Base-by-base conservation (phyloP, 495 filamentous ascomycete species). In the Hypoxylon fuscum region DNA sequence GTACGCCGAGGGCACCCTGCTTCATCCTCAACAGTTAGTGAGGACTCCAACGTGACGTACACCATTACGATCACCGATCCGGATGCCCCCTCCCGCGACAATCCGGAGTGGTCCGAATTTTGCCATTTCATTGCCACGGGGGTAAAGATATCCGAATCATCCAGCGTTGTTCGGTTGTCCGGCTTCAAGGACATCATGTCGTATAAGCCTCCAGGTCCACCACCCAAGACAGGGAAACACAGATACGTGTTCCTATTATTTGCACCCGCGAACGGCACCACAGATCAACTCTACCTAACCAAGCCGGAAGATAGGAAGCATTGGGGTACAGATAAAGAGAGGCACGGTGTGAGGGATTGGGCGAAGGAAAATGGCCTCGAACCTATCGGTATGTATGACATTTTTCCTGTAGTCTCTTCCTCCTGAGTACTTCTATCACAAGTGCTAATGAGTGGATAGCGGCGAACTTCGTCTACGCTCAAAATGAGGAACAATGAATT, bases 81-180 rank as follows among this genome's bases (percentile, higher is more conserved):
- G 0, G 88, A 91, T 68, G 88, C 88, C 0, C 87, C 88, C 0
- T 87, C 84, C 0, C 81, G 83, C 23, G 76, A 85, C 17, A 70
- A 89, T 62, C 87, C 87, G 12, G 78, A 87, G 66, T 89, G 83
- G 83, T 80, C 79, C n/a, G 85, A 91, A 69, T 83, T 88, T 71
- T 91, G 88, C 69, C 88, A 90, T 69, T 90, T 87, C 88, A 83
- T 91, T 68, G 77, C 78, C 3, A 80, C 82, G 2, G 78, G 66
- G 0, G 34, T 64, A 12, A 22, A 62, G 18, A 11, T 59, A 21
- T 62, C 57, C 5, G 63, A 47, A 5, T 45, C 52, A 7, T 44
- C 59, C 12, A 40, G 32, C 40, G 58, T 51, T 10, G 58, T 71
- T 21, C 58, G 41, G 14, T 22, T 57, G 38, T 53, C 61, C 5